Evolutionary conservation across 2,329 filamentous ascomycete genomes (phyloP).

Genomic region (Colletotrichum kahawae): DNA sequence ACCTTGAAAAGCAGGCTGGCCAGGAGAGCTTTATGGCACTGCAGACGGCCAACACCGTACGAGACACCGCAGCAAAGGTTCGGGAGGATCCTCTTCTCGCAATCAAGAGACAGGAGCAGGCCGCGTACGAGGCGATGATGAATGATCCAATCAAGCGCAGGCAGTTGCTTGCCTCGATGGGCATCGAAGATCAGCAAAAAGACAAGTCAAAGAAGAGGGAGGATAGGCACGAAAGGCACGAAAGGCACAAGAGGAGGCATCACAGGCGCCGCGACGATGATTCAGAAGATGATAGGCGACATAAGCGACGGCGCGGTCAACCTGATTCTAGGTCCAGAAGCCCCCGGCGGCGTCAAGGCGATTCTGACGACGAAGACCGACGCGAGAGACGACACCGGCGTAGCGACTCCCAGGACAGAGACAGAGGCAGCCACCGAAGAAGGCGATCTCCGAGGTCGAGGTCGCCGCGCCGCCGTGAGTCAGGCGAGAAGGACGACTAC

Average conservation of each 20-base stretch:
- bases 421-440: constrained; percentile 15
- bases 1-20: constrained; percentile 75
- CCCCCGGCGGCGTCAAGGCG: constrained; percentile 32
- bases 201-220: constrained; percentile 40
- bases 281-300: constrained; percentile 43
- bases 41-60: constrained; percentile 72
- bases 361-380: constrained; percentile 25
- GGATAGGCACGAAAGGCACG: constrained; percentile 54
- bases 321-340: constrained; percentile 46
- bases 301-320: constrained; percentile 46
- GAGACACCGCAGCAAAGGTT: constrained; percentile 86
- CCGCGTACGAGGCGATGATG: constrained; percentile 80
- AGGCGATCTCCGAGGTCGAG: constrained; percentile 8
- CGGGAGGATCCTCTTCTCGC: constrained; percentile 89
- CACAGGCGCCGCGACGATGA: constrained; percentile 48
- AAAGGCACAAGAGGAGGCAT: constrained; percentile 47
- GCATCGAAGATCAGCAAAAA: constrained; percentile 51
- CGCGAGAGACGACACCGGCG: constrained; percentile 10
- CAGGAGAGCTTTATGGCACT: constrained; percentile 65
- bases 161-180: constrained; percentile 70
- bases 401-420: constrained; percentile 19
- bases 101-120: constrained; percentile 91
- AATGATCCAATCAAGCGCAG: constrained; percentile 73
- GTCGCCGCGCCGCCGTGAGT: constrained; percentile 17
- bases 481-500: not conserved